Evolutionary conservation across 371 early-diverging fungal species (phyloP).

Genomic region (Funneliformis caledonium): DNA sequence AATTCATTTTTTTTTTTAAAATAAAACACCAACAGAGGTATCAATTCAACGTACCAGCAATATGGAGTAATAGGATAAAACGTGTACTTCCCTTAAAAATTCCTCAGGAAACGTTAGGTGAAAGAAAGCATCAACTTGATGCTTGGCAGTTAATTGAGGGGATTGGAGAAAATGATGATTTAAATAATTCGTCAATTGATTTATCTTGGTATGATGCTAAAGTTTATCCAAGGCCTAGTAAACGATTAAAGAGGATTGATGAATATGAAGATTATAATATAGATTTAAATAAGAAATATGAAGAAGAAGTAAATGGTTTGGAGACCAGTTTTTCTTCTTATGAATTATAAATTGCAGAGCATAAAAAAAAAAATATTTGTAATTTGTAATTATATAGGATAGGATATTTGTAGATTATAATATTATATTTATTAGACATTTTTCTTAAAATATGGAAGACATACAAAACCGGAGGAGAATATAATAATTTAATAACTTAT

Average conservation of each 20-base stretch:
- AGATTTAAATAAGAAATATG: not conserved
- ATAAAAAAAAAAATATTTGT: too few species aligned
- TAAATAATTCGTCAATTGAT: slow-evolving; percentile 30
- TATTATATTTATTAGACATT: not conserved
- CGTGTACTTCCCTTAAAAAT: slow-evolving; percentile 24
- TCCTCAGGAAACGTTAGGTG: not conserved
- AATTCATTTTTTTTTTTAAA: too few species aligned
- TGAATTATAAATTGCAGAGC: too few species aligned
- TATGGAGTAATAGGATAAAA: slow-evolving; percentile 29
- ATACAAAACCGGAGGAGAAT: too few species aligned
- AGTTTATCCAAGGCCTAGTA: slow-evolving; percentile 15
- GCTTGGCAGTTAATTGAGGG: slow-evolving; percentile 16
- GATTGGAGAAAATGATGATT: slow-evolving; percentile 1
- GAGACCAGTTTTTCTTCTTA: too few species aligned
- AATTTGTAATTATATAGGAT: not conserved
- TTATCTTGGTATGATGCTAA: slow-evolving; percentile 14
- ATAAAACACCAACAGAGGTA: not conserved
- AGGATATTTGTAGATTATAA: not conserved
- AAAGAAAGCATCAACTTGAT: not conserved
- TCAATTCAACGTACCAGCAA: slow-evolving; percentile 9
- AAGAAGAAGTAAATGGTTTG: not conserved
- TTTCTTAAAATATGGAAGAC: not conserved
- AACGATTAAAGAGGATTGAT: not conserved
- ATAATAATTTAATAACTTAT: too few species aligned
- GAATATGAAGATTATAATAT: not conserved